Evolutionary conservation across 331 rosid species (phyloP), one percentile per base, ranked within the genome.

Genomic region (Acacia pycnantha): DNA sequence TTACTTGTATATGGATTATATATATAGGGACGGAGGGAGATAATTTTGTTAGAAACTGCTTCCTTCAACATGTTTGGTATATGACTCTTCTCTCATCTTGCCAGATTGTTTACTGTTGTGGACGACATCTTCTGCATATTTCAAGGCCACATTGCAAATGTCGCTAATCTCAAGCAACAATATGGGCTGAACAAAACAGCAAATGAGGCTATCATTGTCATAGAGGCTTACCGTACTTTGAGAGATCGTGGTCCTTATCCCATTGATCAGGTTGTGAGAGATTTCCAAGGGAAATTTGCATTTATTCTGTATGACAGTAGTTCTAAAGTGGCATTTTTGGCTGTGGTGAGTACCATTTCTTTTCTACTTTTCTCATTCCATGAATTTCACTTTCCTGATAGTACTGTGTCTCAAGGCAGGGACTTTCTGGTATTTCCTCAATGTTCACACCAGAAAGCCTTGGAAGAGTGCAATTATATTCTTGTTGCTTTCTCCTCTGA

Each of bases 201-300:
- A n/a, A 96, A 90, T 82, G 99, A 94, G 84, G 98, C 82, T 70
- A 89, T 88, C 82, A 96, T 96, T 53, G 86, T 94, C 58, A 90
- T 94, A 40, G 99, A 96, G 86, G 99, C 98, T 19, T 96, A 91
- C 88, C 88, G 97, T 76, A 94, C 97, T 75, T 88, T 96, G 73
- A 86, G 99, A 85, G 99, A 96, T 53, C 97, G 99, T 14, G 99
- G 99, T 77, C 99, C 99, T 46, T 96, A 92, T 71, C 96, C 99
- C 79, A 92, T 93, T 22, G 91, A 94, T 81, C 98, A 96, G 86
- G 99, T 96, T 77, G 97, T 94, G 85, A 94, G 97, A 91, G 99
- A 94, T 79, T 90, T 96, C 89, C 91, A 92, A n/a, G 98, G 99
- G 81, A 96, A 94, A 84, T 96, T 89, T 86, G 88, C 94, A 16